phyloP scores from a whole-genome alignment of 192 early-diverging fungal species.

The Entomortierella parvispora region DNA sequence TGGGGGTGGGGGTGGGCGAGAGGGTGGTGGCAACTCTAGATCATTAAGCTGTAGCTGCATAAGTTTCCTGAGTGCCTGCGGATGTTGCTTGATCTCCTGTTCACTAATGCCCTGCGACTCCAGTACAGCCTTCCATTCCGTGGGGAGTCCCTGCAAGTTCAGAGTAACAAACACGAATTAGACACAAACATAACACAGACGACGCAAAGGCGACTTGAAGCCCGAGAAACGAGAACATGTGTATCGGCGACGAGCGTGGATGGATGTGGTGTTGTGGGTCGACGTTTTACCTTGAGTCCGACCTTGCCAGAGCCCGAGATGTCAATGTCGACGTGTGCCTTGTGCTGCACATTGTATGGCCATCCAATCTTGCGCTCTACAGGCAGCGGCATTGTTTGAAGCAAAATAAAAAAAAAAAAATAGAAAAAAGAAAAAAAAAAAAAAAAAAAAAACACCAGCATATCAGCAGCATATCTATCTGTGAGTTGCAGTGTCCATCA shows the following conservation, averaged over 20 bases:
- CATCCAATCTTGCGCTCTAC: conserved; percentile 35
- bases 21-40: conserved; percentile 50
- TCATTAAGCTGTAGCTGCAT: conserved; percentile 61
- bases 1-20: conserved; percentile 30
- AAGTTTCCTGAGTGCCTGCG: conserved; percentile 56
- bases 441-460: not conserved
- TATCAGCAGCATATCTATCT: conserved; percentile 2
- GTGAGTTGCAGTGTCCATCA: conserved; percentile 15
- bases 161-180: not conserved
- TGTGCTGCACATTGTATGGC: conserved; percentile 58
- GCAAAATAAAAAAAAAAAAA: not conserved
- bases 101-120: conserved; percentile 57
- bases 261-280: no score
- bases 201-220: not conserved
- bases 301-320: conserved; percentile 36
- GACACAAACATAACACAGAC: no score
- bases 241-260: not conserved
- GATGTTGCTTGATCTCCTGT: conserved; percentile 56
- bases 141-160: conserved; percentile 52
- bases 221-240: not conserved
- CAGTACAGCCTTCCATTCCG: conserved; percentile 57
- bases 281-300: not conserved
- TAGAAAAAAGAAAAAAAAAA: conserved; percentile 1
- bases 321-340: conserved; percentile 55
- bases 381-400: not conserved